Conservation (phyloP, 192 early-diverging fungal genomes). For the Coemansia pectinata region DNA sequence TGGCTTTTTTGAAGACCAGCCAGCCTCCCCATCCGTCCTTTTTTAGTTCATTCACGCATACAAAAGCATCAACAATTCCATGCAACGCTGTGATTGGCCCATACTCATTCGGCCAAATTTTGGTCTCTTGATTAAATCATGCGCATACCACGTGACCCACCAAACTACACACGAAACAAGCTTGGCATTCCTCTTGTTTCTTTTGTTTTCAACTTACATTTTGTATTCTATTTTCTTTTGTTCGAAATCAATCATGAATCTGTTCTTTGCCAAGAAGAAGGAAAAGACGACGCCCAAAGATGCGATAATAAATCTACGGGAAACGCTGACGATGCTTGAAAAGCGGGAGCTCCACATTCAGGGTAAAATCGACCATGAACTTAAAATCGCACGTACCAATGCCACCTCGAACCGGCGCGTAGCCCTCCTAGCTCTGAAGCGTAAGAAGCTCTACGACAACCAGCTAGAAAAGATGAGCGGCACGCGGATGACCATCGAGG, state of each 20-base stretch:
- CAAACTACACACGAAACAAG: background rate
- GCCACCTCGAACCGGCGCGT: slow-evolving; percentile 87
- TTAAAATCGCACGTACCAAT: slow-evolving; percentile 83
- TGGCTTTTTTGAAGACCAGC: background rate
- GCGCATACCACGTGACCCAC: background rate
- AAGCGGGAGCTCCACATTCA: slow-evolving; percentile 90
- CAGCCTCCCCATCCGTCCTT: background rate
- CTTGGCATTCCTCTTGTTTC: background rate
- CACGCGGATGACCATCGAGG: slow-evolving; percentile 87
- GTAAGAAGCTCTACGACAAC: slow-evolving; percentile 81
- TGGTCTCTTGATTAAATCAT: background rate
- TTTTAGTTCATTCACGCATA: background rate
- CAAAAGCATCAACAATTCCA: background rate
- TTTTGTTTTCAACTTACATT: background rate
- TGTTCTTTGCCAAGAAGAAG: slow-evolving; percentile 68
- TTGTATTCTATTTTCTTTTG: background rate
- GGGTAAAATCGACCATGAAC: slow-evolving; percentile 82
- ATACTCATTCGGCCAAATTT: background rate
- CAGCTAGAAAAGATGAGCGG: slow-evolving; percentile 89
- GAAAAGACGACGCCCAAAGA: slow-evolving; percentile 82
- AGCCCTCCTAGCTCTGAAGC: slow-evolving; percentile 93
- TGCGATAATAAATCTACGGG: slow-evolving; percentile 90
- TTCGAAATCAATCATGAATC: slow-evolving; percentile 58
- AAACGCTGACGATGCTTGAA: slow-evolving; percentile 90
- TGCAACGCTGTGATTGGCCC: background rate